Base-by-base conservation (phyloP, 495 filamentous ascomycete species). In the Neurospora sp. region DNA sequence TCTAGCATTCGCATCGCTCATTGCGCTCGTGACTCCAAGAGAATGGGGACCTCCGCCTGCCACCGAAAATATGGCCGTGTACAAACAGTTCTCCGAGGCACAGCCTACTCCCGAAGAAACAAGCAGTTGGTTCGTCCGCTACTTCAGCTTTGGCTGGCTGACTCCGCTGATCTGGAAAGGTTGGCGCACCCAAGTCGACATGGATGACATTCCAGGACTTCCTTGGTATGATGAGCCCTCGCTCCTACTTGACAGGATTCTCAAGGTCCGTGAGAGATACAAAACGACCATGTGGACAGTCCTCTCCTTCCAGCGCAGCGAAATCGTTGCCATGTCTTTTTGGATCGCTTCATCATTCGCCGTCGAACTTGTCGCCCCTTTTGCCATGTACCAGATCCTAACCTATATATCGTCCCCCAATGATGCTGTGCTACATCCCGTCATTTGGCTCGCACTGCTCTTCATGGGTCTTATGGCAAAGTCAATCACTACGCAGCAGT, bases 141-240 rank as follows among this genome's bases (percentile, higher is more conserved):
- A 84, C 76, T 81, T 83, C 69, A 82, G 83, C 3, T 87, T 82
- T 74, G 84, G 83, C 74, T 86, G 83, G 81, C 79, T 87, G 69
- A 85, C 83, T 1, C 81, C 84, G 45, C 78, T 87, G 61, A 81
- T 87, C 41, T 74, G 85, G 48, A 82, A 78, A 70, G 84, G 83
- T 37, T 81, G 78, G 74, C 82, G 80, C 53, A 77, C 76, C 8
- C 79, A 83, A 40, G 59, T 86, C 72, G 84, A 81, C 20, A 79
- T 86, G 69, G 80, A 83, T 48, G 85, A 84, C 77, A 76, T 87
- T 39, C 84, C 84, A 14, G 79, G 74, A n/a, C 80, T 87, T 20
- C 84, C 85, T 1, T 83, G 83, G 76, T 87, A 87, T 71, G 85
- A 87, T 70, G 83, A 85, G 45, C 85, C 85, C 3, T 72, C 79